Conservation (phyloP, 2,329 filamentous ascomycete species). For the Teratosphaeriaceae sp. region DNA sequence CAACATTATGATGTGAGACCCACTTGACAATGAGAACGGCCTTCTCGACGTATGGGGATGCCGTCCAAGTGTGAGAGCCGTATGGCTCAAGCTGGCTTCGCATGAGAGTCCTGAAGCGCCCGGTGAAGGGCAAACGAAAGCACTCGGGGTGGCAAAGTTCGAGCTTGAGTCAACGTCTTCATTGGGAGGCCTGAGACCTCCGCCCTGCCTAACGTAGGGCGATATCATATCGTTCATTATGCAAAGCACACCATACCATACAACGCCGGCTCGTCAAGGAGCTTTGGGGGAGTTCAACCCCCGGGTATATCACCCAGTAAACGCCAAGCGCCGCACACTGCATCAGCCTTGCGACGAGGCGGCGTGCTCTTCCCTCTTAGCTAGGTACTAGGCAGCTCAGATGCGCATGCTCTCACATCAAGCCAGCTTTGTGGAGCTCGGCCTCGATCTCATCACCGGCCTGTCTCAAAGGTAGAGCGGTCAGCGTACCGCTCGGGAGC, state of each 20-base stretch:
- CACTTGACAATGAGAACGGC: no score
- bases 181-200: slow-evolving; percentile 24
- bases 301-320: slow-evolving; percentile 15
- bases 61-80: no score
- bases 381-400: slow-evolving; percentile 25
- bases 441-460: slow-evolving; percentile 22
- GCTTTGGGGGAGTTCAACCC: neutral
- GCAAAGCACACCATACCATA: slow-evolving; percentile 7
- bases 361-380: slow-evolving; percentile 25
- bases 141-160: no score
- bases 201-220: slow-evolving; percentile 26
- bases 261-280: no score
- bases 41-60: no score
- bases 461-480: no score
- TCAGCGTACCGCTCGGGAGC: slow-evolving; percentile 13
- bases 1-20: no score
- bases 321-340: slow-evolving; percentile 13
- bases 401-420: slow-evolving; percentile 8
- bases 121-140: no score
- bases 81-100: no score
- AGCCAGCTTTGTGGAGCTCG: slow-evolving; percentile 21
- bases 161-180: slow-evolving; percentile 10
- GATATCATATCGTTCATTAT: slow-evolving; percentile 22
- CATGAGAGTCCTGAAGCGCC: no score
- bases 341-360: slow-evolving; percentile 21